Conservation (phyloP, 257 asterid species). For the Verbascum thapsus region DNA sequence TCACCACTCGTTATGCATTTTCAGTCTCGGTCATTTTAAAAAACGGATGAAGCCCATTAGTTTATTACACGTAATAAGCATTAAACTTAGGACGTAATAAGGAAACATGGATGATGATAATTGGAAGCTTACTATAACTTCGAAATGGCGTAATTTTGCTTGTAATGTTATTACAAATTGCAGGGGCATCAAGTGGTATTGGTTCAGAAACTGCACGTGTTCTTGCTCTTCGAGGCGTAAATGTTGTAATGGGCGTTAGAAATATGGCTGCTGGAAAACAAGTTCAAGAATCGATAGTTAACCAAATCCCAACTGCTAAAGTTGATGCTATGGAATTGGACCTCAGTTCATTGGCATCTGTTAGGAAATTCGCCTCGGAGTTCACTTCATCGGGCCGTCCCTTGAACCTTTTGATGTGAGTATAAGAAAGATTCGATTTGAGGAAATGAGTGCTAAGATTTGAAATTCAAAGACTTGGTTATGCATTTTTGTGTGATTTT, state of each 20-base stretch:
- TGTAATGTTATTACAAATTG: conserved; percentile 4
- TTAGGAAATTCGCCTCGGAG: conserved; percentile 61
- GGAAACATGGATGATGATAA: neutral
- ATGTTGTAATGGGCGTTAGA: conserved; percentile 77
- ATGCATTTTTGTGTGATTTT: too few relatives aligned
- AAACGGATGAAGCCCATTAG: too few relatives aligned
- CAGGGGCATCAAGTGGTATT: conserved; percentile 94
- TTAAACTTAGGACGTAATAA: too few relatives aligned
- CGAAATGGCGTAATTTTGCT: conserved; percentile 7
- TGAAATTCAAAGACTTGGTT: too few relatives aligned
- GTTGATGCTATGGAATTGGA: conserved; percentile 85
- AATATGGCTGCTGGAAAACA: conserved; percentile 57
- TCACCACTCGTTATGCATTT: too few relatives aligned
- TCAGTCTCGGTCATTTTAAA: too few relatives aligned
- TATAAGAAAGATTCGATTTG: neutral
- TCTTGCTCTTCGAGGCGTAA: conserved; percentile 80
- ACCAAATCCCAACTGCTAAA: conserved; percentile 66
- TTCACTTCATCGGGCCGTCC: conserved; percentile 66
- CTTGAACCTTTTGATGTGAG: conserved; percentile 79
- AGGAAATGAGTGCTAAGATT: too few relatives aligned
- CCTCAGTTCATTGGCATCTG: conserved; percentile 75
- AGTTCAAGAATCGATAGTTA: conserved; percentile 53
- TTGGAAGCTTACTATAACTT: neutral
- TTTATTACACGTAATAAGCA: too few relatives aligned
- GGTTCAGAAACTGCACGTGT: conserved; percentile 89